Base-by-base conservation (phyloP, 345 rosid genomes). In the Excoecaria agallocha region DNA sequence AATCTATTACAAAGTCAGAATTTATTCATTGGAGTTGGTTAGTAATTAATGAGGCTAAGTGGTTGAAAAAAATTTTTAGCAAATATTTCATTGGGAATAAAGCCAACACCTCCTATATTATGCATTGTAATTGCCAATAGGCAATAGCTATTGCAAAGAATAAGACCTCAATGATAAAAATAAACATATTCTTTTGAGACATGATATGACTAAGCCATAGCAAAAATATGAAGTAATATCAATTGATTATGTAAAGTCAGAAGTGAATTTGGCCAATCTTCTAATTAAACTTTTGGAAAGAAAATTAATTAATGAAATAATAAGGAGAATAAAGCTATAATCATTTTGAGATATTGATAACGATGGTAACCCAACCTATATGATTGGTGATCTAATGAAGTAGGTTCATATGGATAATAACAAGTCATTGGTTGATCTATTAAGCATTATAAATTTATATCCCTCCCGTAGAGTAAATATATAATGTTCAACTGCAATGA, bases 151-250 rank as follows among this genome's bases (percentile, higher is more conserved):
- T 57, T 7, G 11, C 12, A 57, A 22, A 57, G 13, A 57, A 57
- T 20, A 63, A 63, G 13, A 19, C 68, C 1, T 37, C 11, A 63
- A 63, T 63, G 68, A 43, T 37, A 63, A 63, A 37, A 63, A 37
- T n/a, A 63, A n/a, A 63, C 45, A 63, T 63, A 63, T 63, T 35
- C n/a, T 19, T 12, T 7, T 63, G 12, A 63, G 68, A 63, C 68
- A 63, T 63, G 46, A 63, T 13, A 46, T 35, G 24, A 5, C 37
- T 0, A 63, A 63, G 4, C 43, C 35, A 8, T 1, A 35, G 4
- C 4, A 6, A 19, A 63, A 63, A 35, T 45, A 63, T 35, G 46
- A 1, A 35, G 37, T 37, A 2, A 63, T 63, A 0, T 63, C 46
- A 3, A 63, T 37, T 63, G 46, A 63, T 12, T 63, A 63, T 12